Evolutionary conservation across 2,329 filamentous ascomycete species (phyloP).

Genomic region (Parascedosporium putredinis): DNA sequence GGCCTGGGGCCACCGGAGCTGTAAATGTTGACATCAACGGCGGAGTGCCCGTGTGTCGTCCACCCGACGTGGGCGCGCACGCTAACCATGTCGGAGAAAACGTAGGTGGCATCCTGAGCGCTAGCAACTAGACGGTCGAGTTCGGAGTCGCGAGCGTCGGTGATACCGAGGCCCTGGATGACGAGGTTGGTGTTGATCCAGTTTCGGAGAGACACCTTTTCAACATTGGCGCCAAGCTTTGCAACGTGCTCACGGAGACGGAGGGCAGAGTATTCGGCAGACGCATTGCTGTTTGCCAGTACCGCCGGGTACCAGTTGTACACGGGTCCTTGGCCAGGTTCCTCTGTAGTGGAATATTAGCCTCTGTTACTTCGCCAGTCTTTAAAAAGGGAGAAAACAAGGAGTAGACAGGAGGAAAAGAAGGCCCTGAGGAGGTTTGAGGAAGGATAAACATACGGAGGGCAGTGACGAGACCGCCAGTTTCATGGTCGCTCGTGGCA

Average conservation of each 20-base stretch:
- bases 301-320: conserved; percentile 74
- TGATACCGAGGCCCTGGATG: conserved; percentile 61
- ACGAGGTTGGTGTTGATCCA: conserved; percentile 65
- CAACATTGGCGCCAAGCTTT: conserved; percentile 19
- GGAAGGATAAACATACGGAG: conserved; percentile 44
- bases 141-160: conserved; percentile 62
- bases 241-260: conserved; percentile 52
- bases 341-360: conserved; percentile 29
- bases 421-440: conserved; percentile 19
- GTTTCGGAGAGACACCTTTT: conserved; percentile 33
- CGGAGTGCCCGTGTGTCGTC: conserved; percentile 88
- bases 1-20: conserved; percentile 59
- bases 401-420: too few relatives aligned
- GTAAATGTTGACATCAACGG: conserved; percentile 95
- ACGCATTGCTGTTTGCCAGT: conserved; percentile 67
- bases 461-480: conserved; percentile 75
- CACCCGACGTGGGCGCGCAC: conserved; percentile 83
- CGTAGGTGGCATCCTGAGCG: conserved; percentile 40
- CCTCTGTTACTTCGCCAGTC: too few relatives aligned
- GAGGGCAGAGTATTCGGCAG: conserved; percentile 58
- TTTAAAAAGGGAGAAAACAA: too few relatives aligned
- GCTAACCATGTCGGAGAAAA: conserved; percentile 79
- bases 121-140: conserved; percentile 52
- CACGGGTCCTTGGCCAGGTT: conserved; percentile 40
- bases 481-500: conserved; percentile 91